A percentile compares a stretch with the other conserved stretches of the same genome.
These are phyloP conservation scores for Trifolium subterraneum DNA, from an alignment of 306 rosid genomes.

Conservation along the genomic window DNA sequence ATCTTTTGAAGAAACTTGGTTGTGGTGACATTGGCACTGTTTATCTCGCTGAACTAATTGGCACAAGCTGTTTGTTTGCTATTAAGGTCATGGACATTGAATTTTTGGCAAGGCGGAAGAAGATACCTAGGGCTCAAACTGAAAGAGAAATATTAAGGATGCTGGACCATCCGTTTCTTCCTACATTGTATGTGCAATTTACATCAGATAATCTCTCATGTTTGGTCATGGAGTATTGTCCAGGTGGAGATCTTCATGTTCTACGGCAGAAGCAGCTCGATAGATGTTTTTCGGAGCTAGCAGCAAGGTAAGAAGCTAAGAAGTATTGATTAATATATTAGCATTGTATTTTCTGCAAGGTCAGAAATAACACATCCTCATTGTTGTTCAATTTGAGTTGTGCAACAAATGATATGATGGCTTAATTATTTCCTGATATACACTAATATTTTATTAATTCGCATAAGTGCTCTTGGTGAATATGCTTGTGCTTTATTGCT, in stretches of 20 bases:
- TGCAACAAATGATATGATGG: constrained; percentile 17
- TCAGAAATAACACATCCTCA: constrained; percentile 10
- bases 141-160: constrained; percentile 93
- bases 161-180: constrained; percentile 98
- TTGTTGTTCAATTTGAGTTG: constrained; percentile 27
- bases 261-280: constrained; percentile 88
- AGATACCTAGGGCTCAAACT: constrained; percentile 96
- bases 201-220: constrained; percentile 95
- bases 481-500: constrained; percentile 35
- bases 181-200: constrained; percentile 86
- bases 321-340: constrained; percentile 26
- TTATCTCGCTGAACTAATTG: constrained; percentile 87
- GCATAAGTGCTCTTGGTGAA: background rate
- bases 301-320: constrained; percentile 72
- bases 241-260: constrained; percentile 99
- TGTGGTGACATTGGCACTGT: constrained; percentile 98
- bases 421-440: constrained; percentile 15
- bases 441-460: constrained; percentile 14
- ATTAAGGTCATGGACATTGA: constrained; percentile 99
- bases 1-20: constrained; percentile 95
- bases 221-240: constrained; percentile 96
- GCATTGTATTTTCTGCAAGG: constrained; percentile 11
- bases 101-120: constrained; percentile 88
- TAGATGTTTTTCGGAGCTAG: constrained; percentile 77
- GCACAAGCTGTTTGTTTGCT: constrained; percentile 84